Evolutionary conservation across 108 stramenopile species (phyloP).

Genomic region (Schizochytrium sp.): DNA sequence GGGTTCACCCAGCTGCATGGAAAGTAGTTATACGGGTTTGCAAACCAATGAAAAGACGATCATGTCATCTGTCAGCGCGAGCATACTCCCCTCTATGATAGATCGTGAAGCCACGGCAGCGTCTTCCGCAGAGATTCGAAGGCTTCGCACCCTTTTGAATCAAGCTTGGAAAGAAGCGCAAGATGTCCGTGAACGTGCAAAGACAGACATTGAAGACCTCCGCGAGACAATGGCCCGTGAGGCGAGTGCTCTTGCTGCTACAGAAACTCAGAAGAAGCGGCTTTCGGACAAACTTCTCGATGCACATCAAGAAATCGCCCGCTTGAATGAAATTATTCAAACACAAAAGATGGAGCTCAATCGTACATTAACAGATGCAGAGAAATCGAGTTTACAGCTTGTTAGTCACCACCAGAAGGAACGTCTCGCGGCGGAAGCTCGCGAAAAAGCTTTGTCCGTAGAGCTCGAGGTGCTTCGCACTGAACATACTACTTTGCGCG

Average conservation of each 20-base stretch:
- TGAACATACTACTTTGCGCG: background rate
- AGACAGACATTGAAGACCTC: background rate
- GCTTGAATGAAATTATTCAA: background rate
- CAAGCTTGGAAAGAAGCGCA: conserved; percentile 33
- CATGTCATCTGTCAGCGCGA: background rate
- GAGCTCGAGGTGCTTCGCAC: background rate
- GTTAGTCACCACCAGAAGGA: background rate
- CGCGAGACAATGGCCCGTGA: conserved; percentile 35
- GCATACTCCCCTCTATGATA: too few species aligned
- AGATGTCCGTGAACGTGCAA: background rate
- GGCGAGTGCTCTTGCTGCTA: background rate
- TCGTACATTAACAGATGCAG: background rate
- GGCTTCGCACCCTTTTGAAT: conserved; percentile 15
- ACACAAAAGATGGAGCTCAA: background rate
- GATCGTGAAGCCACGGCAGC: background rate
- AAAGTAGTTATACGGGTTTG: background rate
- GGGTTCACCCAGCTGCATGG: background rate
- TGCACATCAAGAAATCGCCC: background rate
- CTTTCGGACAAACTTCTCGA: background rate
- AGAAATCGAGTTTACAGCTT: background rate
- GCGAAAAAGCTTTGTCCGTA: background rate
- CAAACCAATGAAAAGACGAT: background rate
- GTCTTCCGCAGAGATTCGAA: background rate
- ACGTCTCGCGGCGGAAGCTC: conserved; percentile 30
- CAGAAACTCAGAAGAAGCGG: background rate